These are phyloP conservation scores for Capillidium heterosporum DNA, from an alignment of 371 early-diverging fungal species.

Conservation along the genomic window DNA sequence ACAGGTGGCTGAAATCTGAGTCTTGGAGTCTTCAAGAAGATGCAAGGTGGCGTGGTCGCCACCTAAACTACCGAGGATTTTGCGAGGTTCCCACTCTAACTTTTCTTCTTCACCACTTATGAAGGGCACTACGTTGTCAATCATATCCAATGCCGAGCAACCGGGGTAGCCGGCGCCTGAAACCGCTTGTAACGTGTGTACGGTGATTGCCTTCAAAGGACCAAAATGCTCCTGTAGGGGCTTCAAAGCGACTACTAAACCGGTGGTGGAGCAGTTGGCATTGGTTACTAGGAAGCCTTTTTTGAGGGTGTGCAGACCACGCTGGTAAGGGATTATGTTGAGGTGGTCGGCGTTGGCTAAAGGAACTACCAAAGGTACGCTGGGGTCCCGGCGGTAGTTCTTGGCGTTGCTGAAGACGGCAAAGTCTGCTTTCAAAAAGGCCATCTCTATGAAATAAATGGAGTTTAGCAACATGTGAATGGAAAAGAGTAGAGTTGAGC, in stretches of 20 bases:
- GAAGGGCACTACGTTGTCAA: conserved; percentile 86
- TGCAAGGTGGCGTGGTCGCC: conserved; percentile 19
- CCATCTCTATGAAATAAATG: conserved; percentile 33
- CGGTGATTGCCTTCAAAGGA: conserved; percentile 50
- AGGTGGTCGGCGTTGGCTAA: conserved; percentile 78
- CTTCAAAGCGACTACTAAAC: conserved; percentile 78
- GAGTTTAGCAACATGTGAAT: neutral
- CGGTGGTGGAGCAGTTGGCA: conserved; percentile 94
- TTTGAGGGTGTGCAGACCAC: conserved; percentile 28
- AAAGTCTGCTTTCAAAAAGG: conserved; percentile 59
- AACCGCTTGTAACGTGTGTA: conserved; percentile 88
- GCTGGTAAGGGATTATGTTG: conserved; percentile 56
- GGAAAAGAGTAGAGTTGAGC: too few relatives aligned
- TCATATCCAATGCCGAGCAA: conserved; percentile 76
- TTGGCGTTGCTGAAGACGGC: conserved; percentile 90
- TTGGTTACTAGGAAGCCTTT: conserved; percentile 90
- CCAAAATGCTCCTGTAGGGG: conserved; percentile 81
- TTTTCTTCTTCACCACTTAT: conserved; percentile 95
- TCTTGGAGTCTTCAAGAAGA: too few relatives aligned
- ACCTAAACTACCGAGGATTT: conserved; percentile 67
- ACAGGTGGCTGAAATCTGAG: conserved; percentile 73
- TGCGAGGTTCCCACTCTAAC: conserved; percentile 83
- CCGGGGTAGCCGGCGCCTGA: conserved; percentile 96
- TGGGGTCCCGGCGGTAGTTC: conserved; percentile 76
- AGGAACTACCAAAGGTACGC: conserved; percentile 85